Evolutionary conservation across 164 flowering plant species (phyloP), one percentile per base, ranked within the genome.

Genomic region (Nelumbo lutea): DNA sequence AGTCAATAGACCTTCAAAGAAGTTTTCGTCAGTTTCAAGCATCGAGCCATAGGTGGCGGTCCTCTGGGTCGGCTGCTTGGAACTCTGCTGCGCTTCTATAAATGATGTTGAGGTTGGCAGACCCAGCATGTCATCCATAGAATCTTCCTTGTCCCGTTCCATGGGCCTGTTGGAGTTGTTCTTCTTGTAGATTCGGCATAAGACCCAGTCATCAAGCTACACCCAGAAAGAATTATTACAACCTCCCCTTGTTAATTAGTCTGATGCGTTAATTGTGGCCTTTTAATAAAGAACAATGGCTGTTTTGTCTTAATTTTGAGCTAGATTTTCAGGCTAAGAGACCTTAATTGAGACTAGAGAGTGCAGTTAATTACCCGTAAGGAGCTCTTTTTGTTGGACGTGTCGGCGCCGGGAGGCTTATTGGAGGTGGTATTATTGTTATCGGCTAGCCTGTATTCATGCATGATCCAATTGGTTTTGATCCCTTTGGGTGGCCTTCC

Each of bases 121-220:
- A 3, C 74, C 69, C 4, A 78, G 74, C 86, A 85, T 79, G 39
- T 79, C 88, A 3, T 86, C 90, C 87, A 83, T 77, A 5, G 84
- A 79, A 57, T 88, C 87, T 0, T 82, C 87, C 65, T 73, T 81
- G 6, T 88, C 89, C 9, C 79, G 82, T 68, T 86, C 93, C 81
- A 78, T 62, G 8, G 83, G 76, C 63, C 91, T 82, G 42, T 68
- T 73, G 0, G 83, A 62, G 71, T 85, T 86, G 81, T 78, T 88
- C 86, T 94, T 94, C 88, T 94, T 90, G 81, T 94, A 94, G 14
- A 94, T 91, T 65, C 98, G 93, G 58, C 98, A 94, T 46, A 94
- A 61, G 5, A 94, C 97, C 97, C 96, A 94, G 66, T 94, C 98
- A 73, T 94, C 98, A 61, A 94, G 88, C 98, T 94, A 73, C 58